Evolutionary conservation across 2,329 filamentous ascomycete species (phyloP).

Genomic region (Bisporella sp.): DNA sequence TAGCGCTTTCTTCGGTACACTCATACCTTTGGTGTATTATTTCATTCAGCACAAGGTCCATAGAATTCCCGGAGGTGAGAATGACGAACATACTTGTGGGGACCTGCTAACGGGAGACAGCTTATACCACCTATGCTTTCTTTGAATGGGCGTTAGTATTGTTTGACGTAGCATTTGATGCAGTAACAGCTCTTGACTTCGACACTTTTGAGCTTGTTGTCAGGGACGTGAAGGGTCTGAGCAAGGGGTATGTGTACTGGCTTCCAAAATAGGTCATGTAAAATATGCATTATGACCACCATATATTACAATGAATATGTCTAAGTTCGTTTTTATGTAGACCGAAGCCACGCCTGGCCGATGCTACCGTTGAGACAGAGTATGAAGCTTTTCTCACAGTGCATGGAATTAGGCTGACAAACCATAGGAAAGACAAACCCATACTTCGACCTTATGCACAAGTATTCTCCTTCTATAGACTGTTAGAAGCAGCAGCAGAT

Average conservation of each 20-base stretch:
- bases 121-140: slow-evolving; percentile 95
- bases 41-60: slow-evolving; percentile 99
- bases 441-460: slow-evolving; percentile 62
- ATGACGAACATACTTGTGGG: slow-evolving; percentile 20
- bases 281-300: slow-evolving; percentile 22
- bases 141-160: slow-evolving; percentile 96
- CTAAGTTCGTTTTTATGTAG: slow-evolving; percentile 29
- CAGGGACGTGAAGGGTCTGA: slow-evolving; percentile 80
- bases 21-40: slow-evolving; percentile 88
- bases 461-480: slow-evolving; percentile 65
- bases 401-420: slow-evolving; percentile 23
- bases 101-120: slow-evolving; percentile 38
- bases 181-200: slow-evolving; percentile 90
- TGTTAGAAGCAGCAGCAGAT: slow-evolving; percentile 78
- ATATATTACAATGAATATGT: slow-evolving; percentile 18
- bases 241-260: slow-evolving; percentile 97
- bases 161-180: slow-evolving; percentile 94
- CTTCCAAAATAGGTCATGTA: slow-evolving; percentile 76
- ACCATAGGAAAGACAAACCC: slow-evolving; percentile 64
- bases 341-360: slow-evolving; percentile 36
- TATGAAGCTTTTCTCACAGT: slow-evolving; percentile 32
- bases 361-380: slow-evolving; percentile 62
- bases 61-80: slow-evolving; percentile 80
- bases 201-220: slow-evolving; percentile 79
- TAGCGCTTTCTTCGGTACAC: slow-evolving; percentile 78